These are phyloP conservation scores for Pseudogymnoascus sp. DNA, from an alignment of 2,329 filamentous ascomycete genomes.

Conservation along the genomic window DNA sequence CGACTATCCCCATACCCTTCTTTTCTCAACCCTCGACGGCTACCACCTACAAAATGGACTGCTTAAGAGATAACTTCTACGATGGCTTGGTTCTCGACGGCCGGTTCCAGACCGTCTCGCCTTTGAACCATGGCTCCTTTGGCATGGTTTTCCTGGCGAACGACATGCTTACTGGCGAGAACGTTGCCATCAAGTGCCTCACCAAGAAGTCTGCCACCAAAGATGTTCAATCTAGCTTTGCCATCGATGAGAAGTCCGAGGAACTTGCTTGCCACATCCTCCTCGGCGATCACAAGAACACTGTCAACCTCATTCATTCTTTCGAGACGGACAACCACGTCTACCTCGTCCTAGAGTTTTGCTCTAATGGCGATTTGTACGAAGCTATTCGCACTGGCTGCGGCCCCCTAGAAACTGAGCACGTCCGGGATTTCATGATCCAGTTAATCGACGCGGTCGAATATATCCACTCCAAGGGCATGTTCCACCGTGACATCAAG, in stretches of 20 bases:
- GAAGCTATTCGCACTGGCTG: conserved; percentile 87
- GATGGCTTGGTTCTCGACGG: conserved; percentile 74
- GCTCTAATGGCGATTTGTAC: conserved; percentile 89
- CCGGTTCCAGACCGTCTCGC: conserved; percentile 84
- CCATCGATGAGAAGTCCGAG: conserved; percentile 74
- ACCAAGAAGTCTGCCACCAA: conserved; percentile 68
- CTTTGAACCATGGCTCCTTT: conserved; percentile 97
- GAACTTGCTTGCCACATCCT: conserved; percentile 71
- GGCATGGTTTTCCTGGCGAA: conserved; percentile 95
- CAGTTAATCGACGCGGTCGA: conserved; percentile 83
- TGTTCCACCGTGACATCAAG: conserved; percentile 98
- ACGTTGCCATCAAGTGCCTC: conserved; percentile 92
- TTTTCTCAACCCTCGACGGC: background rate
- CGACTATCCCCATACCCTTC: background rate
- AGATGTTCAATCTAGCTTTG: conserved; percentile 51
- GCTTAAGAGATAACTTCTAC: conserved; percentile 74
- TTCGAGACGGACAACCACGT: conserved; percentile 88
- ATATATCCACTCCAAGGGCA: conserved; percentile 81
- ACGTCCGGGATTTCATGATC: conserved; percentile 95
- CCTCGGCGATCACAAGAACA: conserved; percentile 74
- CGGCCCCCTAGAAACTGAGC: conserved; percentile 87
- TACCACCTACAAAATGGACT: conserved; percentile 56
- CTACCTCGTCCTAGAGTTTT: conserved; percentile 93
- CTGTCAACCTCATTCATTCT: conserved; percentile 83
- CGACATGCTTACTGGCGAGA: conserved; percentile 66